Conservation (phyloP, 75 land plant genomes). For the Cunninghamia lanceolata region DNA sequence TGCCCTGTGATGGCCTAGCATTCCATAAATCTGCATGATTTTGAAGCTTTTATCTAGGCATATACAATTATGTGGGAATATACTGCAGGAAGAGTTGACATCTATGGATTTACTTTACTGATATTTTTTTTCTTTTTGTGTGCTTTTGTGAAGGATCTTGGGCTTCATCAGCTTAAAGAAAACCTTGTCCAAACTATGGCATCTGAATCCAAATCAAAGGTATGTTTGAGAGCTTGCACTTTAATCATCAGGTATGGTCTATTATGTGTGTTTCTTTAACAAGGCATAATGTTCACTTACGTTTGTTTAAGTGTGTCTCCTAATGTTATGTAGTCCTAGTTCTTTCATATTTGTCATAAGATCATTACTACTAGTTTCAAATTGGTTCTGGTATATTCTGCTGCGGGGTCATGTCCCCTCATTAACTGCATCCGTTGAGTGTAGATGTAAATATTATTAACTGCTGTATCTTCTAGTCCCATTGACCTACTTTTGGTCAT, state of each 20-base stretch:
- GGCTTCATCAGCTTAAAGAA: slow-evolving; percentile 31
- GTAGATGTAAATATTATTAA: neutral
- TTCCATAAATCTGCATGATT: neutral
- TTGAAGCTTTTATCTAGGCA: neutral
- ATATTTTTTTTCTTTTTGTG: neutral
- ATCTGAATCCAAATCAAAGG: slow-evolving; percentile 18
- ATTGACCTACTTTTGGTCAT: too few species aligned
- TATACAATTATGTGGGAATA: neutral
- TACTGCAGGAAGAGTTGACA: neutral
- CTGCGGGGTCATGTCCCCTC: neutral
- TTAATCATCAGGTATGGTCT: neutral
- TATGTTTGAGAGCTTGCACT: slow-evolving; percentile 6
- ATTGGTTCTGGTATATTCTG: neutral
- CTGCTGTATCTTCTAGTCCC: too few species aligned
- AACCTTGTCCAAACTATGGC: slow-evolving; percentile 17
- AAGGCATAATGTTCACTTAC: neutral
- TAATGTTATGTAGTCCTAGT: neutral
- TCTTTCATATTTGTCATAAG: neutral
- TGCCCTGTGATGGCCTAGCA: neutral
- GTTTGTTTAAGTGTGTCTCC: neutral
- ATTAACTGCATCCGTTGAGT: neutral
- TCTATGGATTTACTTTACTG: neutral
- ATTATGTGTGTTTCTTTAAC: neutral
- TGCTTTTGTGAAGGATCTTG: slow-evolving; percentile 36
- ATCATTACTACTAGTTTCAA: neutral